Base-by-base conservation (phyloP, 257 asterid species). In the Cinchona pubescens region DNA sequence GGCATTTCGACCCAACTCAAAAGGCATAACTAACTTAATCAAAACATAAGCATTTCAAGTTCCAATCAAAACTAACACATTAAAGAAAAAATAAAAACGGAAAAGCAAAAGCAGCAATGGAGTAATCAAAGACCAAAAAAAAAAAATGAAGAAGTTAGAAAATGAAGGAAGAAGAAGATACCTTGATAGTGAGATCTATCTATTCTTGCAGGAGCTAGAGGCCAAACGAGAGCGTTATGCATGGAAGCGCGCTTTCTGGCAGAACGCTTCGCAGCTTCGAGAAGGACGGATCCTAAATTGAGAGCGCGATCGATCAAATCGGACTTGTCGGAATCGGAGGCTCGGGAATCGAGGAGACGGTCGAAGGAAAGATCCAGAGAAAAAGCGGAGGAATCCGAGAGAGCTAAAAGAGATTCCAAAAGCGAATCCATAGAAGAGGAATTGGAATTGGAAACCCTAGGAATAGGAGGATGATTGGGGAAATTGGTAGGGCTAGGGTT, bases 111-210 rank as follows among this genome's bases (percentile, higher is more conserved):
- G 21, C 1, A 43, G 12, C 4, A 38, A 43, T 6, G 35, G 25
- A 19, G 34, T 0, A n/a, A n/a, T 15, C 18, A 27, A 37, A 40
- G 59, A 58, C 18, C 3, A 35, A 45, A 32, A 4, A 3, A 15
- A 3, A 0, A 35, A 37, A 75, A 37, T 35, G 12, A 4, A 51
- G 7, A 32, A 19, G n/a, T n/a, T n/a, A n/a, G n/a, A n/a, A n/a
- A n/a, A n/a, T n/a, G n/a, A n/a, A n/a, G n/a, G n/a, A n/a, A n/a
- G n/a, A 14, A 65, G 19, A 37, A 42, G 51, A 25, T 63, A 90
- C 98, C 82, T 90, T 88, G 72, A 91, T 81, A 35, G 98, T 91
- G 83, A 93, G 92, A 85, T 93, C n/a, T n/a, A n/a, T n/a, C n/a
- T n/a, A n/a, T n/a, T n/a, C n/a, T n/a, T n/a, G n/a, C 95, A 63